phyloP scores from a whole-genome alignment of 2,329 filamentous ascomycete genomes.

The Ambrosiella xylebori region DNA sequence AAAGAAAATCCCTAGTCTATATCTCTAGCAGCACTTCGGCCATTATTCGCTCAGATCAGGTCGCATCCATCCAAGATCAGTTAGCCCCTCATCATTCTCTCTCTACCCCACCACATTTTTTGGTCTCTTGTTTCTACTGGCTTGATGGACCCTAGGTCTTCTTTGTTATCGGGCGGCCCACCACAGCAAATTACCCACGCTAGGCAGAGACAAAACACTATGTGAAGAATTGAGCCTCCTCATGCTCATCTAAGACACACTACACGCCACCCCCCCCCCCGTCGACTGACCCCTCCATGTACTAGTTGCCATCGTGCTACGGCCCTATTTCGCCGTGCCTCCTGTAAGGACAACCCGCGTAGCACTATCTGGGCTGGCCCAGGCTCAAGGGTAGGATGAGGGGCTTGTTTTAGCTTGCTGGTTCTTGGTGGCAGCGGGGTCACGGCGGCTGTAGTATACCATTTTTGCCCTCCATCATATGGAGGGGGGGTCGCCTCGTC shows the following conservation, averaged over 20 bases:
- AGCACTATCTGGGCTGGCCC: not conserved
- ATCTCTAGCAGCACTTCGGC: slow-evolving; percentile 10
- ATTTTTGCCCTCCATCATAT: not conserved
- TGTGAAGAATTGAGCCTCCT: not conserved
- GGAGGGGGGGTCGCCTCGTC: not conserved
- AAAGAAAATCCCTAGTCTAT: not conserved
- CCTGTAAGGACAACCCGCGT: not conserved
- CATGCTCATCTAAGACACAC: not conserved
- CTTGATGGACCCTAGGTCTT: too few species aligned
- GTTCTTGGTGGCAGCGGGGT: not conserved
- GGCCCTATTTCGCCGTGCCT: not conserved
- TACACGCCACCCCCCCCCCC: not conserved
- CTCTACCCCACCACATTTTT: slow-evolving; percentile 4
- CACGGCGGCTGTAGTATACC: slow-evolving; percentile 1
- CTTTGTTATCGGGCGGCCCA: too few species aligned
- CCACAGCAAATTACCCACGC: not conserved
- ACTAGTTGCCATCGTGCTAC: not conserved
- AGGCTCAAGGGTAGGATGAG: not conserved
- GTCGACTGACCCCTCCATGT: not conserved
- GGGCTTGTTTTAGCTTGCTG: not conserved
- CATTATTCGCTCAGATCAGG: slow-evolving; percentile 13
- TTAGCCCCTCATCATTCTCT: not conserved
- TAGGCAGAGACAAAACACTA: not conserved
- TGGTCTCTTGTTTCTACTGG: not conserved
- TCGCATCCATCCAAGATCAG: not conserved